Evolutionary conservation across 2,329 filamentous ascomycete species (phyloP).

Genomic region (Nectriaceae sp.): DNA sequence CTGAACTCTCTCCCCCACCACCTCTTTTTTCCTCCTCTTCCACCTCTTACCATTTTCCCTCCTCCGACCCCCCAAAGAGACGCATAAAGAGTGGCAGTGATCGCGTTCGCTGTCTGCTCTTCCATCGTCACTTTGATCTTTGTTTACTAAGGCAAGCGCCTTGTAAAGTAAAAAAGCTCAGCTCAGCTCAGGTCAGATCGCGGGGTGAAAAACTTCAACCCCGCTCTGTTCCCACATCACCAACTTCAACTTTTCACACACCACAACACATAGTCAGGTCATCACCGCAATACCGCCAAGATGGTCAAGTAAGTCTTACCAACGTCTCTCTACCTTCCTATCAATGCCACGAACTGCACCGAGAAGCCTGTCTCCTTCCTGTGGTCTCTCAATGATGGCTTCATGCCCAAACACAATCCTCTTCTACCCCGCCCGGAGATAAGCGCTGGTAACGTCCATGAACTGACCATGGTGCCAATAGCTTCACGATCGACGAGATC

Average conservation of each 20-base stretch:
- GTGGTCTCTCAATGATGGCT: slow-evolving; percentile 12
- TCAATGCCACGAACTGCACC: too few species aligned
- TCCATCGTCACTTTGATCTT: slow-evolving; percentile 35
- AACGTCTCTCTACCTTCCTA: slow-evolving; percentile 10
- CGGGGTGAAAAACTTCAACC: slow-evolving; percentile 47
- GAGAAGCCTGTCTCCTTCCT: too few species aligned
- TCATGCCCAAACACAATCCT: slow-evolving; percentile 8
- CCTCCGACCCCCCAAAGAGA: slow-evolving; percentile 35
- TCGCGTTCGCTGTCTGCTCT: slow-evolving; percentile 40
- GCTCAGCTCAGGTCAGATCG: slow-evolving; percentile 34
- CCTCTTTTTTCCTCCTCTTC: slow-evolving; percentile 28
- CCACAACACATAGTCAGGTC: slow-evolving; percentile 41
- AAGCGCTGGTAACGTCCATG: slow-evolving; percentile 30
- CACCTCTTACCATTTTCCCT: slow-evolving; percentile 21
- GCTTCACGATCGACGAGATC: slow-evolving; percentile 98
- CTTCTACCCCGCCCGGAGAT: slow-evolving; percentile 44
- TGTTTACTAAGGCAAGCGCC: slow-evolving; percentile 14
- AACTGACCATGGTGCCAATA: slow-evolving; percentile 58
- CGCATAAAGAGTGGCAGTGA: slow-evolving; percentile 44
- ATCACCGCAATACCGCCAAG: slow-evolving; percentile 75
- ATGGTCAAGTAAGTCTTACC: slow-evolving; percentile 94
- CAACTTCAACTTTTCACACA: slow-evolving; percentile 37
- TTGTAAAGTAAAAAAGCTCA: slow-evolving; percentile 11
- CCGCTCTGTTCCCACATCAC: slow-evolving; percentile 44
- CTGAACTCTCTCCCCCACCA: slow-evolving; percentile 28